Base-by-base conservation (phyloP, 2,329 filamentous ascomycete species). In the Curvularia verruculosa region DNA sequence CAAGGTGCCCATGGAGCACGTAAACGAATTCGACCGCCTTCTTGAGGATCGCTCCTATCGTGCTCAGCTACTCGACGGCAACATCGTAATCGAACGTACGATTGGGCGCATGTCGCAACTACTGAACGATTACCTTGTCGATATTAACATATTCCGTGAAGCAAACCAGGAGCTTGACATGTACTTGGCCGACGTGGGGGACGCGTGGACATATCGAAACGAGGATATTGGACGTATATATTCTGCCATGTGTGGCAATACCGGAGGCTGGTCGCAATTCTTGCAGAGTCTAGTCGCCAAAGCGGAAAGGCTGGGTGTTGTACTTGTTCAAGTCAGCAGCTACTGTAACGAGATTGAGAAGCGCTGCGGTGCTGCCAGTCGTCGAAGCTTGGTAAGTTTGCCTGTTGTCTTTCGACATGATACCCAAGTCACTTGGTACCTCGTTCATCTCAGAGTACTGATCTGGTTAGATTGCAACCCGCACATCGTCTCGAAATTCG, bases 41-140 rank as follows among this genome's bases (percentile, higher is more conserved):
- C 82, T 98, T 47, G 88, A 92, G 71, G 92, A 97, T 70, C 87
- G 89, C 60, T 83, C 84, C 50, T 98, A 96, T 74, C 88, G 94
- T 15, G 80, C 87, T 18, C 88, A 94, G 66, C 91, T 98, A 50
- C 83, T 96, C 36, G 87, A 89, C 48, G 92, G 93, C 51, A 97
- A 97, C 70, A 89, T 95, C 68, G 91, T 89, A 74, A 96, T 98
- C 60, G 92, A 96, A 70, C 89, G 92, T 75, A 92, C 96, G 54
- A 84, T 96, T 45, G 85, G 86, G n/a, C 84, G 92, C 61, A 96
- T 94, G 28, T 87, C 88, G 13, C 81, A 83, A 21, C 85, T 89
- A 19, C 87, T 96, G 75, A 87, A 90, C 57, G 91, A 93, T 72
- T 87, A 89, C 48, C 80, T 94, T 36, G 85, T 88, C 65, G 94